phyloP scores from a whole-genome alignment of 306 rosid genomes.

The Pyrus pyrifolia region DNA sequence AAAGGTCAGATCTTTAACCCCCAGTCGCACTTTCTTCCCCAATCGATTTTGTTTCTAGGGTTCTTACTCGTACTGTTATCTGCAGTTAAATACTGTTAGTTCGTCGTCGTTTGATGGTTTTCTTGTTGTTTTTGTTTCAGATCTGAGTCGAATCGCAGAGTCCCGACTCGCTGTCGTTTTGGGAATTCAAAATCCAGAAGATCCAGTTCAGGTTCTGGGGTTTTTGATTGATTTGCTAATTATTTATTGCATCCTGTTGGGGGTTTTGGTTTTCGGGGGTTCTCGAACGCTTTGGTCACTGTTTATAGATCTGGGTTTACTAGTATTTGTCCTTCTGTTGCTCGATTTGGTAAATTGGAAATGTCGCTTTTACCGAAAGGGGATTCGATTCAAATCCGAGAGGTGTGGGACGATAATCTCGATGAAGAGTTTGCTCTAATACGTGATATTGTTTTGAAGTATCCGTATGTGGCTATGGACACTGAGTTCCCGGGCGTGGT shows the following conservation, averaged over 20 bases:
- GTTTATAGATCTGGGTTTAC: slow-evolving; percentile 51
- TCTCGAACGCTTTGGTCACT: slow-evolving; percentile 19
- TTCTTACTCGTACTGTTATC: slow-evolving; percentile 5
- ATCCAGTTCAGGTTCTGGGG: slow-evolving; percentile 31
- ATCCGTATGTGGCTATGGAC: slow-evolving; percentile 71
- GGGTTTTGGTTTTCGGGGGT: not conserved
- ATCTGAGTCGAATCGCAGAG: slow-evolving; percentile 32
- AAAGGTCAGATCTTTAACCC: slow-evolving; percentile 47
- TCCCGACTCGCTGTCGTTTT: not conserved
- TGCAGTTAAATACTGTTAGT: not conserved
- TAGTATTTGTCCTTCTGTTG: slow-evolving; percentile 13
- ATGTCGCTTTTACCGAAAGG: slow-evolving; percentile 76
- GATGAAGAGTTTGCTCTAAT: slow-evolving; percentile 71
- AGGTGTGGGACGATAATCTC: slow-evolving; percentile 79
- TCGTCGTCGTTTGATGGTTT: not conserved
- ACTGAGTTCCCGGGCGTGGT: slow-evolving; percentile 94
- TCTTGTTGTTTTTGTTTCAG: slow-evolving; percentile 27
- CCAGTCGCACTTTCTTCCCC: slow-evolving; percentile 1
- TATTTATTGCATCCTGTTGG: slow-evolving; percentile 1
- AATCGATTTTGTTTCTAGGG: slow-evolving; percentile 29
- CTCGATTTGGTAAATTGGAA: slow-evolving; percentile 22
- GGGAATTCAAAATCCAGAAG: slow-evolving; percentile 4
- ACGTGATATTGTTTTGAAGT: slow-evolving; percentile 59
- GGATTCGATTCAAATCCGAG: slow-evolving; percentile 76
- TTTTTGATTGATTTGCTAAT: not conserved